These are phyloP conservation scores for Mrakiaceae sp. DNA, from an alignment of 1,284 basidiomycete genomes.

Conservation along the genomic window DNA sequence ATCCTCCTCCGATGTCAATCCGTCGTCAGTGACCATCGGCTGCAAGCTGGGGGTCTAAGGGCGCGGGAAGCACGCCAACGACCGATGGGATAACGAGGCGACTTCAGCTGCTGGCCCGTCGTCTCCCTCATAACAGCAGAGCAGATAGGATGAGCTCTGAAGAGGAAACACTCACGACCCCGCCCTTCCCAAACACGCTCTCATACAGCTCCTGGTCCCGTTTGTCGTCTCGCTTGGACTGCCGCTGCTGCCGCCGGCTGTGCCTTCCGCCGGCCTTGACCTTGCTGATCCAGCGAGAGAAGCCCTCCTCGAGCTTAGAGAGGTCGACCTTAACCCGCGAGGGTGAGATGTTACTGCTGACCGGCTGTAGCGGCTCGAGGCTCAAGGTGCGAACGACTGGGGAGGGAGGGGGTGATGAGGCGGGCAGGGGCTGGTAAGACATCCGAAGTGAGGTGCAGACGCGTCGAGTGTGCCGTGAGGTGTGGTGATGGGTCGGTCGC, in stretches of 20 bases:
- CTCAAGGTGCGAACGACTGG: too few relatives aligned
- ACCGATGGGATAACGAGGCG: conserved; percentile 33
- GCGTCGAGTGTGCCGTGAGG: too few relatives aligned
- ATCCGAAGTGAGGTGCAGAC: too few relatives aligned
- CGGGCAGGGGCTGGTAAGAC: too few relatives aligned
- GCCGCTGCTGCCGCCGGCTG: neutral
- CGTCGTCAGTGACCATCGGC: conserved; percentile 59
- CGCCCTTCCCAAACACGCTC: conserved; percentile 60
- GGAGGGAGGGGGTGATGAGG: too few relatives aligned
- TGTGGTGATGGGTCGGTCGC: too few relatives aligned
- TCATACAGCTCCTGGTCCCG: conserved; percentile 59
- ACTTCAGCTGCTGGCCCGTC: conserved; percentile 45
- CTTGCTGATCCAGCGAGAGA: conserved; percentile 3
- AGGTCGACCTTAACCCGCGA: neutral
- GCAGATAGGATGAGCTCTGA: conserved; percentile 32
- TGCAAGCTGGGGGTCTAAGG: conserved; percentile 24
- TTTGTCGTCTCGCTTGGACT: conserved; percentile 33
- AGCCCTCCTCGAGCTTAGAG: neutral
- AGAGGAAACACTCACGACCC: conserved; percentile 32
- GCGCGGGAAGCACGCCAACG: neutral
- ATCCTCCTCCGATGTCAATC: conserved; percentile 40
- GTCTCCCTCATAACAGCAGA: neutral
- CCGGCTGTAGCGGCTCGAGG: too few relatives aligned
- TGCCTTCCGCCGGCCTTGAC: neutral
- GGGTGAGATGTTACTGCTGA: too few relatives aligned